phyloP scores from a whole-genome alignment of 1,139 yeast genomes.

The Groenewaldozyma sp. region DNA sequence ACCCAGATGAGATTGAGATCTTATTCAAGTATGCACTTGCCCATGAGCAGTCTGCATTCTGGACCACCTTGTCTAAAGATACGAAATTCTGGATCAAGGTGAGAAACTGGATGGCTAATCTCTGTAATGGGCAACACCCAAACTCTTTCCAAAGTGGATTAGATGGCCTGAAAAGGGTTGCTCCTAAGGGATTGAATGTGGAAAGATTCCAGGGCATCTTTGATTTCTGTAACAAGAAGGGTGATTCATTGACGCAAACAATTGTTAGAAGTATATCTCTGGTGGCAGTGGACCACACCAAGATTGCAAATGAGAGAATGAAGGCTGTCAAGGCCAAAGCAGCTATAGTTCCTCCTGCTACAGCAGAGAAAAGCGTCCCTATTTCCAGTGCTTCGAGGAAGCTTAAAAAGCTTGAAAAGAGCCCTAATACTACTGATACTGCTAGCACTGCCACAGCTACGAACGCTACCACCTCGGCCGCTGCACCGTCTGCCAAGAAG shows the following conservation, averaged over 20 bases:
- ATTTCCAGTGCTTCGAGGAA: constrained; percentile 1
- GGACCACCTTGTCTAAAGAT: constrained; percentile 15
- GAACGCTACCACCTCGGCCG: not conserved
- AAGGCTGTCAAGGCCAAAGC: too few relatives aligned
- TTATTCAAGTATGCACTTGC: constrained; percentile 17
- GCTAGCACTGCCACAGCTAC: not conserved
- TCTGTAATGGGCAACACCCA: too few relatives aligned
- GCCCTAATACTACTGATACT: not conserved
- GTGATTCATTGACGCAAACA: too few relatives aligned
- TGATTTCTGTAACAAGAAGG: too few relatives aligned
- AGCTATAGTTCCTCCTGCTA: not conserved
- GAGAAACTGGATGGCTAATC: constrained; percentile 24
- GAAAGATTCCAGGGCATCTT: too few relatives aligned
- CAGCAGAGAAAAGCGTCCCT: not conserved
- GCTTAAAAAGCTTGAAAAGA: too few relatives aligned
- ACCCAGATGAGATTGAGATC: constrained; percentile 21
- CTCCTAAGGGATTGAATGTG: too few relatives aligned
- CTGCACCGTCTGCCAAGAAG: not conserved
- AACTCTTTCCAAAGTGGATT: too few relatives aligned
- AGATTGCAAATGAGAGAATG: not conserved
- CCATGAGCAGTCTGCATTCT: constrained; percentile 18
- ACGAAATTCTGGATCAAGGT: constrained; percentile 19
- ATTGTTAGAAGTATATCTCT: too few relatives aligned
- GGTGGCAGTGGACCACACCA: too few relatives aligned
- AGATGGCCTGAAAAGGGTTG: too few relatives aligned